Conservation (phyloP, 1,139 yeast genomes). For the Yamadazyma atmosphaerica region DNA sequence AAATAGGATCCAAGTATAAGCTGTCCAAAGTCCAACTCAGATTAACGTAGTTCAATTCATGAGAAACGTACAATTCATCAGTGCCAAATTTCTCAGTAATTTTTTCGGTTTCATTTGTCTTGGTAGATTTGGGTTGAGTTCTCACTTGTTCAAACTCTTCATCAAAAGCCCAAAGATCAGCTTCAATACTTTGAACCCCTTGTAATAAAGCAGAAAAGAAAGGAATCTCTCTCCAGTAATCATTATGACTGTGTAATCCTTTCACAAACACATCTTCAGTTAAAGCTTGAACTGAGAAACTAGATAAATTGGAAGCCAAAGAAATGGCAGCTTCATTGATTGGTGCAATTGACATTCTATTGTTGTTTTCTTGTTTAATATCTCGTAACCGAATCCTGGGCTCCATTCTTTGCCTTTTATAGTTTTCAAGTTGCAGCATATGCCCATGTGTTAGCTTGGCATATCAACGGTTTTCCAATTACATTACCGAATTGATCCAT, state of each 20-base stretch:
- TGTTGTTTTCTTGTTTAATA: no score
- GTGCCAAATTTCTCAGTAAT: constrained; percentile 24
- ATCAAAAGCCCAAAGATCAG: constrained; percentile 63
- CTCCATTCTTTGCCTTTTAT: not conserved
- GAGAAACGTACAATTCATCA: constrained; percentile 61
- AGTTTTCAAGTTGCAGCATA: not conserved
- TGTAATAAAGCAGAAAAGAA: constrained; percentile 57
- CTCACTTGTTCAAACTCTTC: constrained; percentile 23
- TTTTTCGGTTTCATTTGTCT: constrained; percentile 16
- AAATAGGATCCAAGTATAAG: constrained; percentile 57
- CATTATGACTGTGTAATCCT: constrained; percentile 72
- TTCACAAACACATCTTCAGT: constrained; percentile 52
- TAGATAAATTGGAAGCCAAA: constrained; percentile 5
- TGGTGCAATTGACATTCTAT: constrained; percentile 9
- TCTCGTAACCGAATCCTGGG: not conserved
- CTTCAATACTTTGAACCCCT: constrained; percentile 67
- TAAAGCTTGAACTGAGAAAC: constrained; percentile 28
- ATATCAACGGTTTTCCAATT: no score
- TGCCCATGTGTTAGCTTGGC: constrained; percentile 2
- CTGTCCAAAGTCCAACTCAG: constrained; percentile 44
- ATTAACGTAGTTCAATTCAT: constrained; percentile 48
- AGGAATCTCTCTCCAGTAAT: constrained; percentile 68
- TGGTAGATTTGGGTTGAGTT: constrained; percentile 19
- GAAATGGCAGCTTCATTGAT: constrained; percentile 5
- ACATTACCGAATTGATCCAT: no score